Evolutionary conservation across 768 basidiomycete genomes (phyloP).

Genomic region (Rhodotorula sphaerocarpa): DNA sequence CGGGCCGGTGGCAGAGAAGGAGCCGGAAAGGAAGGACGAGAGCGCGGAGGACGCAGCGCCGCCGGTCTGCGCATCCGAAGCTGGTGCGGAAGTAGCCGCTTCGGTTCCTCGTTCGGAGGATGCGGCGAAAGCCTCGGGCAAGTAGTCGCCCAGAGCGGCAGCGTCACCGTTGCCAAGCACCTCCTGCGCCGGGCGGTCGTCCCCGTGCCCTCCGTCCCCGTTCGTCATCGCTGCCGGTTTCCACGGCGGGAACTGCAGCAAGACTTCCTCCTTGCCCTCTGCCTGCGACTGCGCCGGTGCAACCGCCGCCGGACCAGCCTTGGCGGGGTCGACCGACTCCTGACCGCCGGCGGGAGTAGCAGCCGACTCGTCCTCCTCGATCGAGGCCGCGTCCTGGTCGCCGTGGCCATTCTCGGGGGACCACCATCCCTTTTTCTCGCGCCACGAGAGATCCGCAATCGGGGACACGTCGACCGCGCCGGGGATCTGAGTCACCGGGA

Average conservation of each 20-base stretch:
- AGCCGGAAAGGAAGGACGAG: constrained; percentile 11
- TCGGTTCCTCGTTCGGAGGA: background rate
- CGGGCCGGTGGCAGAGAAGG: constrained; percentile 3
- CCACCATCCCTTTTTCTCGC: constrained; percentile 24
- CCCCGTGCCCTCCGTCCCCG: background rate
- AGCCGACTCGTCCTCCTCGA: background rate
- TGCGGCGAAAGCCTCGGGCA: background rate
- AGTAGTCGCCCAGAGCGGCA: background rate
- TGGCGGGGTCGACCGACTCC: background rate
- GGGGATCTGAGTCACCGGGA: background rate
- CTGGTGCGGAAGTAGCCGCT: background rate
- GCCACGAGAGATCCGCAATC: constrained; percentile 14
- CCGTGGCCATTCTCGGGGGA: no score
- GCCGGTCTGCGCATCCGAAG: background rate
- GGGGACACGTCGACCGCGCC: constrained; percentile 17
- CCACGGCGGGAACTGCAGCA: constrained; percentile 18
- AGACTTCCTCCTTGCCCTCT: background rate
- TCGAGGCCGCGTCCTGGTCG: constrained; percentile 1
- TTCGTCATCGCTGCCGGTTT: background rate
- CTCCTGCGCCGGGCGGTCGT: background rate
- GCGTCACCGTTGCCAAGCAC: background rate
- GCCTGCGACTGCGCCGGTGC: constrained; percentile 14
- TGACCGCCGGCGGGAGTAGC: no score
- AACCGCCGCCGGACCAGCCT: background rate
- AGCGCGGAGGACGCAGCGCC: background rate